Evolutionary conservation across 331 rosid genomes (phyloP), one percentile per base, ranked within the genome.

Genomic region (Saraca asoca): DNA sequence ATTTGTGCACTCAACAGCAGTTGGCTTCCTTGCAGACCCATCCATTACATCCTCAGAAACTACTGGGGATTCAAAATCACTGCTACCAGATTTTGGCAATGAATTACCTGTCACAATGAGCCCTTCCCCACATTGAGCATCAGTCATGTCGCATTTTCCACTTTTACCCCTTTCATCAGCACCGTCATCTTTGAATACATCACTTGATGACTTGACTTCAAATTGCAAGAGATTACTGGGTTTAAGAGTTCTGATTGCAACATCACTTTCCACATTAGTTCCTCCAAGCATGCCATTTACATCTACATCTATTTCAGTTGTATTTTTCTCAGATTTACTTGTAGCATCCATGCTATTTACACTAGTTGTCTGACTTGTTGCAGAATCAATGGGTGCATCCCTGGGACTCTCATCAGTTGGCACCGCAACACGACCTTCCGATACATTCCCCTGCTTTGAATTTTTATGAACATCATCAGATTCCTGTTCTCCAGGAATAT

Each of bases 41-140:
- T 58, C 68, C 7, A n/a, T 46, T 17, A 38, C 72, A 35, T 52
- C 81, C 62, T 84, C 91, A 58, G 78, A 75, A 72, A 66, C 57
- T 60, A 31, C n/a, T n/a, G 51, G 76, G 20, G 35, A 55, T 63
- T 74, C 82, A 14, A 20, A 64, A 45, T 29, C 29, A 72, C 15
- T 55, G 58, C 64, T 39, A 13, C 57, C 44, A 43, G 78, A 58
- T 45, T 73, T 78, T 1, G 68, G 62, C 7, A 12, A 41, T 55
- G 62, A 63, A 45, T 48, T 42, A 66, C 69, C 71, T 12, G 66
- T 66, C 62, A 68, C 83, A 41, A 35, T 5, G 15, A 46, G 33
- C 53, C 7, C 69, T 50, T 62, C 81, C 64, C 48, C 42, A 48
- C 65, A 70, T 45, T 77, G 69, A 77, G 48, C 19, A 66, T 68